Evolutionary conservation across 768 basidiomycete species (phyloP), one percentile per base, ranked within the genome.

Genomic region (Suillus clintonianus): DNA sequence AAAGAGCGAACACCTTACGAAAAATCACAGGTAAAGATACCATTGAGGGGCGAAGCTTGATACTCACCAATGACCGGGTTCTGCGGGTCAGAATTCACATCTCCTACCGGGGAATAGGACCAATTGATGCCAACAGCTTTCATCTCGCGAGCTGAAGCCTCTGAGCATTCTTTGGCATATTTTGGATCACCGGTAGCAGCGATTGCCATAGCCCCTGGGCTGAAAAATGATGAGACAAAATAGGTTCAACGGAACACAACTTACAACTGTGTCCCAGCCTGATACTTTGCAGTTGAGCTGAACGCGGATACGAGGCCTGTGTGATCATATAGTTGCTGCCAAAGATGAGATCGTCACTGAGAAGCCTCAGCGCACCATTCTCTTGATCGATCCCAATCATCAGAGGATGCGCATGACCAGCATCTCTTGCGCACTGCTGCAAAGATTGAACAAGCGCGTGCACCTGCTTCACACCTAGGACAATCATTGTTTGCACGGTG

Each of bases 311-410:
- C 87, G 5, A 89, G 79, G 48, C 89, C 89, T 90, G 45, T 9
- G 3, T 6, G 32, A 24, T 30, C 14, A 65, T 36, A 27, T 34
- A 34, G 34, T 34, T 34, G 34, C 34, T 34, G 34, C 34, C 34
- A 4, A 5, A 8, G 2, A 34, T 34, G 34, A 9, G 15, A 43
- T 24, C 7, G 17, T n/a, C 15, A 42, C 11, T 7, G n/a, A 32
- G 36, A 36, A 47, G 27, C 2, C 27, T 27, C 2, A 27, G 5
- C 65, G 5, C n/a, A 85, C 89, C 90, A 67, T 89, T 89, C 70
- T 91, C 90, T 71, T 90, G 90, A 76, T 91, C 89, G 19, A 83
- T 90, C 1, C 89, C 89, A 48, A 90, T 85, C 68, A 90, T 77
- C 30, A 91, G 76, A 1, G 87, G 89, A 9, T 67, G 74, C 14